Conservation (phyloP, 78 protist genomes). For the Chrysochromulina parva region DNA sequence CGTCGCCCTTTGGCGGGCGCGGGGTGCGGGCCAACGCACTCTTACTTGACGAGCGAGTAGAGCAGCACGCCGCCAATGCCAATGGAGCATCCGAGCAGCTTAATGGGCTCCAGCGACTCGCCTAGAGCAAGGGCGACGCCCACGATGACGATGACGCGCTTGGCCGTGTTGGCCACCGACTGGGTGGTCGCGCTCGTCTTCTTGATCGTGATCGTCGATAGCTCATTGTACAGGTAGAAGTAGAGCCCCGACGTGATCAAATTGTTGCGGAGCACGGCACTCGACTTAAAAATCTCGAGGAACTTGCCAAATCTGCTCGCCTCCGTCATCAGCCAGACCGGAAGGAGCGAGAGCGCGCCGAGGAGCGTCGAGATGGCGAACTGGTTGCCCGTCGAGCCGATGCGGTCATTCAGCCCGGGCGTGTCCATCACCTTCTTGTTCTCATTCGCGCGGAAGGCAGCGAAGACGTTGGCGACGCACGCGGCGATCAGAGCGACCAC, state of each 20-base stretch:
- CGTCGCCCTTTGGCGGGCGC: too few relatives aligned
- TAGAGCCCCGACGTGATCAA: slow-evolving; percentile 30
- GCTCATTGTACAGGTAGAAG: slow-evolving; percentile 47
- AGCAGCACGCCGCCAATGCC: slow-evolving; percentile 52
- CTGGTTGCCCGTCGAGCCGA: slow-evolving; percentile 47
- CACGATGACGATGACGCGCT: slow-evolving; percentile 54
- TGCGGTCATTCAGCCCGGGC: slow-evolving; percentile 29
- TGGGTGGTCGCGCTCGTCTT: slow-evolving; percentile 47
- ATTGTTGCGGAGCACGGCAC: neutral
- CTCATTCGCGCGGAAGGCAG: slow-evolving; percentile 51
- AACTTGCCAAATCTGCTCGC: neutral
- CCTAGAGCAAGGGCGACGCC: slow-evolving; percentile 49
- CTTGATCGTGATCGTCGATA: slow-evolving; percentile 48
- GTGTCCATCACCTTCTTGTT: slow-evolving; percentile 48
- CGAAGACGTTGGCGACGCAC: slow-evolving; percentile 35
- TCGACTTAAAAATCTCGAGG: neutral
- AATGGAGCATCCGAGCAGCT: slow-evolving; percentile 48
- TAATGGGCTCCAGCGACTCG: slow-evolving; percentile 36
- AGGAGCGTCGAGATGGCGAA: slow-evolving; percentile 44
- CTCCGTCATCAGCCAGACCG: slow-evolving; percentile 1
- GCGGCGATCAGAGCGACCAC: slow-evolving; percentile 40
- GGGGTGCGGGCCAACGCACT: too few relatives aligned
- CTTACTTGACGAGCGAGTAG: slow-evolving; percentile 36
- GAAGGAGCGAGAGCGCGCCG: slow-evolving; percentile 26
- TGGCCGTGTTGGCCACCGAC: slow-evolving; percentile 57